Conservation (phyloP, 176 grass and related monocot species). For the Rhynchospora tenuis region DNA sequence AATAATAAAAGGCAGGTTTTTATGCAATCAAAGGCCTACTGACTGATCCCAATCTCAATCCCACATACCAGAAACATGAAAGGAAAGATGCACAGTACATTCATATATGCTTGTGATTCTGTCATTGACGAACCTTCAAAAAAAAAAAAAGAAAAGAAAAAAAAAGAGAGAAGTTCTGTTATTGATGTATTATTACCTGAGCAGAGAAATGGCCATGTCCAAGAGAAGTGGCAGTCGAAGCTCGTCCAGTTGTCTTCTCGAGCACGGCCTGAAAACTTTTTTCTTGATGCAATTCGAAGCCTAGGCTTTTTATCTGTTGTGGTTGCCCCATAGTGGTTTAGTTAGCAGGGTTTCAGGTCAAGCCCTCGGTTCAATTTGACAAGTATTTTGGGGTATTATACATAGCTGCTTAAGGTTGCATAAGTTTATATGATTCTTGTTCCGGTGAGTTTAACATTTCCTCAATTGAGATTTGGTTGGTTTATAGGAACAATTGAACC, state of each 20-base stretch:
- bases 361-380: background rate
- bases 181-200: slow-evolving; percentile 36
- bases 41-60: background rate
- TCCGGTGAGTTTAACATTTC: background rate
- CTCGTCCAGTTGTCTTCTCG: slow-evolving; percentile 66
- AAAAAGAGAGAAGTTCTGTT: background rate
- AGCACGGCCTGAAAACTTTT: slow-evolving; percentile 60
- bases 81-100: background rate
- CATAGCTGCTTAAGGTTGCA: background rate
- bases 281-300: slow-evolving; percentile 75
- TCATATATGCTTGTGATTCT: background rate
- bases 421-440: background rate
- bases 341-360: background rate
- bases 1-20: too few species aligned
- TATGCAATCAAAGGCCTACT: background rate
- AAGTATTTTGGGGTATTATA: background rate
- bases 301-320: slow-evolving; percentile 52
- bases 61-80: background rate
- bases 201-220: slow-evolving; percentile 72
- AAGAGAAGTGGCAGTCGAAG: slow-evolving; percentile 64
- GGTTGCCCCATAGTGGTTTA: slow-evolving; percentile 11
- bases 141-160: too few species aligned
- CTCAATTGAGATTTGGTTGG: background rate
- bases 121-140: too few species aligned
- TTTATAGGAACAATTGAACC: background rate